A percentile compares a stretch with the other conserved stretches of the same genome.
Conservation (phyloP, 164 flowering plant genomes). For the Magnolia changhungtana region DNA sequence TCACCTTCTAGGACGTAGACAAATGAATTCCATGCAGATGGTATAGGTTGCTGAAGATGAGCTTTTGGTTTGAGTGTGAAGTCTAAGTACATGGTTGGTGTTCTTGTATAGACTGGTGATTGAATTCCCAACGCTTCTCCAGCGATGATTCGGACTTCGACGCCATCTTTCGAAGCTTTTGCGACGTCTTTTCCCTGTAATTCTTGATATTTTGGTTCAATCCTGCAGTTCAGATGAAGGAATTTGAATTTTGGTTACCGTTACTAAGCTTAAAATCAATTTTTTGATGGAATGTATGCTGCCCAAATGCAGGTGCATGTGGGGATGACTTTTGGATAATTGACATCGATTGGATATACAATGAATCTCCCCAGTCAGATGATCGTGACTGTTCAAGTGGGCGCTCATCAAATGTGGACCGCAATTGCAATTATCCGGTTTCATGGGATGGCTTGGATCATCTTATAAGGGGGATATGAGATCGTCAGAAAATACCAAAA, state of each 20-base stretch:
- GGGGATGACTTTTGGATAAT: too few relatives aligned
- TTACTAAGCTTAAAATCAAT: too few relatives aligned
- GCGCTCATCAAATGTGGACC: too few relatives aligned
- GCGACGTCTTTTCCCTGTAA: conserved; percentile 45
- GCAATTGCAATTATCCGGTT: too few relatives aligned
- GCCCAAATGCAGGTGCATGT: too few relatives aligned
- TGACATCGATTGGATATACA: too few relatives aligned
- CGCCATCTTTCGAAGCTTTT: conserved; percentile 52
- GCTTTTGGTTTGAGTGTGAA: conserved; percentile 72
- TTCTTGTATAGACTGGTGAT: conserved; percentile 70
- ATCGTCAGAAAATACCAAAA: too few relatives aligned
- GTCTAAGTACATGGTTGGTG: conserved; percentile 86
- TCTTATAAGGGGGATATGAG: too few relatives aligned
- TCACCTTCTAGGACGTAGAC: conserved; percentile 79
- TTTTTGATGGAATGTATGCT: too few relatives aligned
- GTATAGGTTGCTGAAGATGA: conserved; percentile 60
- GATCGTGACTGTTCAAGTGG: too few relatives aligned
- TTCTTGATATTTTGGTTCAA: conserved; percentile 79
- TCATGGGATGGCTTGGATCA: too few relatives aligned
- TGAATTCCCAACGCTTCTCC: conserved; percentile 69
- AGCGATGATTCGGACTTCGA: conserved; percentile 70
- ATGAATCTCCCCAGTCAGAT: too few relatives aligned
- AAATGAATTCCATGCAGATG: conserved; percentile 67
- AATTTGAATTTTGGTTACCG: neutral
- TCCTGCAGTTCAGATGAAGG: conserved; percentile 37